Base-by-base conservation (phyloP, 495 filamentous ascomycete species). In the Aspergillus saccharolyticus region DNA sequence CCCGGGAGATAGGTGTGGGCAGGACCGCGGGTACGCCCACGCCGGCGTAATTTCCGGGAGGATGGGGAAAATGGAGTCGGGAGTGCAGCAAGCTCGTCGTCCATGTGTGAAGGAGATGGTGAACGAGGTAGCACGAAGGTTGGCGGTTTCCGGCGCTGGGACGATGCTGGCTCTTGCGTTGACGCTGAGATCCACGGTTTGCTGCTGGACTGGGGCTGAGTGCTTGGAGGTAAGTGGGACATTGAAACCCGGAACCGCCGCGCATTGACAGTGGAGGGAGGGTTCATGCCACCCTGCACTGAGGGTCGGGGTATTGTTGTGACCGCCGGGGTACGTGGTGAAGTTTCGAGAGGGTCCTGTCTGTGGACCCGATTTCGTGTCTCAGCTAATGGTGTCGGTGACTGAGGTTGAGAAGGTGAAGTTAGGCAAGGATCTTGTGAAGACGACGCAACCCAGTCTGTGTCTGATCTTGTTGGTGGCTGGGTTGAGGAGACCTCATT, bases 11-110 rank as follows among this genome's bases (percentile, higher is more conserved):
- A 77, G 3, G 42, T 60, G 6, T 63, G 57, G 0, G 51, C 62
- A 17, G 59, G 55, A 5, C 64, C 49, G 15, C 68, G 68, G 3
- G 56, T 44, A 24, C 69, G 57, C 8, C 74, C 73, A 15, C 69
- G 68, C 20, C 73, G 70, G 21, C 60, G 63, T 0, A 74, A 55
- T 3, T 66, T 62, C n/a, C 65, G 66, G 12, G 70, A 71, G 1
- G 71, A 74, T 2, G 75, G 75, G 0, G 75, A 78, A 49, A 78
- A 77, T 0, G 73, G 74, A 0, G 70, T 70, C 1, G 70, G 73
- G 6, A 74, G 54, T 6, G 33, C 43, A 16, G 53, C 44, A 6
- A 47, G 53, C 57, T 70, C 59, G 0, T 72, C 67, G 9, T 43
- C 47, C 18, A 42, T 55, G 0, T 52, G 51, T 1, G 65, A 62